Evolutionary conservation across 768 basidiomycete genomes (phyloP), one percentile per base, ranked within the genome.

Genomic region (Mycena filopes): DNA sequence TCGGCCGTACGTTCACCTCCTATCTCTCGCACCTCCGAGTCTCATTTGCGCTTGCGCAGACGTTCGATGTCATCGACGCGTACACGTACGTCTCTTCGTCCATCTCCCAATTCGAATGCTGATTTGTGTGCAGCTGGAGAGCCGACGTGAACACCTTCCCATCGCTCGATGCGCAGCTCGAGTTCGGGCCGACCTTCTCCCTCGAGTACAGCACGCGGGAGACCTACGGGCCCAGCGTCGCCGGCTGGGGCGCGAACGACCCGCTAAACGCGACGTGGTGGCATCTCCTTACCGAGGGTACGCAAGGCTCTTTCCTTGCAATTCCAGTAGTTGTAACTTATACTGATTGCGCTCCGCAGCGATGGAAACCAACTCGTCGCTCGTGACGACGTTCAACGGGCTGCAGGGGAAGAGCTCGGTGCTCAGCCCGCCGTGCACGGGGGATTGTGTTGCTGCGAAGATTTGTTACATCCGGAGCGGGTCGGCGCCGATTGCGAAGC

Each of bases 201-300:
- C 84, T 85, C 68, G 92, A 93, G 75, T 94, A 93, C 72, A 89
- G 80, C 70, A 89, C 91, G 26, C 87, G 92, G 45, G 81, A 86
- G 57, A 80, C 88, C 0, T 94, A 92, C 63, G 92, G 90, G 33
- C 72, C 71, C 40, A 85, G 76, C 56, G 83, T 89, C 54, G 75
- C 81, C 1, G 80, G 83, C 36, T 93, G 92, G 92, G 79, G 81
- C 28, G 73, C 78, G 3, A 79, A 82, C 57, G 91, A 91, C 72
- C 92, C 92, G 0, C 76, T 94, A 66, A 93, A 93, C 65, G 90
- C 90, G 9, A 93, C 92, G 12, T 93, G 89, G 88, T 93, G 92
- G 92, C 92, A 93, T 70, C 84, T 76, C 48, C 89, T 93, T 43
- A 93, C 92, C 12, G 90, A 92, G 43, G 64, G 64, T 65, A 28